A percentile compares a stretch with the other conserved stretches of the same genome.
Conservation (phyloP, 1,139 yeast genomes). For the Yamadazyma triangularis region DNA sequence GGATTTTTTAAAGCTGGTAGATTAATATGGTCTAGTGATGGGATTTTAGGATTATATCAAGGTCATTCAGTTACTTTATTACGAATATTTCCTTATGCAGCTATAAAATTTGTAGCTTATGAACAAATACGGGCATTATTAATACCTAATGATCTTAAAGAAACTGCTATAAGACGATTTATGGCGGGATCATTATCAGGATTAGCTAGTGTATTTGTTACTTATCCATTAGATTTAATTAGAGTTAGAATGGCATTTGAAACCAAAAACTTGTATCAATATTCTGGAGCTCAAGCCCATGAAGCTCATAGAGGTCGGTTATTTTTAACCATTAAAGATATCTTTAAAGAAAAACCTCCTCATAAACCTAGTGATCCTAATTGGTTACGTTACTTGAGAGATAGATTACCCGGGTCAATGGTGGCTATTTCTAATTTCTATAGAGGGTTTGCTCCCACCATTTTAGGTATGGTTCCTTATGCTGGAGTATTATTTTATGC, state of each 20-base stretch:
- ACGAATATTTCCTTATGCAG: conserved; percentile 94
- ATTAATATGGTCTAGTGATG: conserved; percentile 65
- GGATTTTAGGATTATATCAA: conserved; percentile 79
- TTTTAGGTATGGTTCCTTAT: conserved; percentile 93
- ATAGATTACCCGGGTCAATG: conserved; percentile 28
- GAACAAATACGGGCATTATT: conserved; percentile 82
- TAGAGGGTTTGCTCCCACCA: conserved; percentile 92
- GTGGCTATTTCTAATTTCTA: conserved; percentile 67
- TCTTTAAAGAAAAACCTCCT: conserved; percentile 62
- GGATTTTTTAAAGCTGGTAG: conserved; percentile 75
- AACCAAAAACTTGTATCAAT: conserved; percentile 44
- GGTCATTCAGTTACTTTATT: conserved; percentile 93
- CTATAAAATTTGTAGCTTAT: conserved; percentile 94
- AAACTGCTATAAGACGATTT: conserved; percentile 76
- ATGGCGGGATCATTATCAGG: conserved; percentile 91
- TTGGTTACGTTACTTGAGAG: conserved; percentile 33
- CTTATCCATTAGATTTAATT: conserved; percentile 88
- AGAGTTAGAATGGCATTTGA: conserved; percentile 92
- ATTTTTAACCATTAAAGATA: conserved; percentile 46
- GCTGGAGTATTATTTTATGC: conserved; percentile 97
- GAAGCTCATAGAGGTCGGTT: conserved; percentile 49
- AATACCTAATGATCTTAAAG: conserved; percentile 71
- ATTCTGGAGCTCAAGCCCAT: conserved; percentile 17
- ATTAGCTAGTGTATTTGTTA: conserved; percentile 76
- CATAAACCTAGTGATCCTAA: conserved; percentile 31